Evolutionary conservation across 495 filamentous ascomycete species (phyloP).

Genomic region (Cryomyces antarcticus): DNA sequence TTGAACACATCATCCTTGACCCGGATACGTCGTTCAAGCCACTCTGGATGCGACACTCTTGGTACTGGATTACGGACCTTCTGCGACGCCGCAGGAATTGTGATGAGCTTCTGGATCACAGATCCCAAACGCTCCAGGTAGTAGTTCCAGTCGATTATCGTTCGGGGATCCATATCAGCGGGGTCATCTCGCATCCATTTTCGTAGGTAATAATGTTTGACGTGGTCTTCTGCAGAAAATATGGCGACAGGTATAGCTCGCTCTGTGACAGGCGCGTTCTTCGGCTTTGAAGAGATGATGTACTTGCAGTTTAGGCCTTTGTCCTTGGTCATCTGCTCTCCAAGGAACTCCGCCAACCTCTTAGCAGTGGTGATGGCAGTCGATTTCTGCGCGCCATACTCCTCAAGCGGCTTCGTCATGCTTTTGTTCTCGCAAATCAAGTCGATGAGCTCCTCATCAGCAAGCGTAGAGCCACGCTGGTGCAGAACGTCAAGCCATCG

Average conservation of each 20-base stretch:
- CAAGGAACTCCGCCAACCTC: slow-evolving; percentile 84
- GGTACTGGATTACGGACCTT: slow-evolving; percentile 90
- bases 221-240: slow-evolving; percentile 75
- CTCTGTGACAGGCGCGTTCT: slow-evolving; percentile 81
- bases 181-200: slow-evolving; percentile 96
- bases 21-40: slow-evolving; percentile 83
- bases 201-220: slow-evolving; percentile 74
- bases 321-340: slow-evolving; percentile 97
- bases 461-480: slow-evolving; percentile 64
- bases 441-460: slow-evolving; percentile 93
- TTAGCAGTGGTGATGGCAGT: slow-evolving; percentile 97
- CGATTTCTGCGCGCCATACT: slow-evolving; percentile 89
- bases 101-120: slow-evolving; percentile 96
- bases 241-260: slow-evolving; percentile 89
- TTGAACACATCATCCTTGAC: slow-evolving; percentile 92
- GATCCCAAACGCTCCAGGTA: slow-evolving; percentile 88
- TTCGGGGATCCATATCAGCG: slow-evolving; percentile 73
- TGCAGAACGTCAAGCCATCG: slow-evolving; percentile 89
- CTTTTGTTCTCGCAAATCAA: slow-evolving; percentile 97
- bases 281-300: slow-evolving; percentile 79
- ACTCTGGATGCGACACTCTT: slow-evolving; percentile 83
- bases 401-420: slow-evolving; percentile 89
- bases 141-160: slow-evolving; percentile 86
- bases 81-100: slow-evolving; percentile 88
- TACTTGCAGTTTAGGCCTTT: slow-evolving; percentile 99